These are phyloP conservation scores for Candida quercuum DNA, from an alignment of 805 yeast species.

Conservation along the genomic window DNA sequence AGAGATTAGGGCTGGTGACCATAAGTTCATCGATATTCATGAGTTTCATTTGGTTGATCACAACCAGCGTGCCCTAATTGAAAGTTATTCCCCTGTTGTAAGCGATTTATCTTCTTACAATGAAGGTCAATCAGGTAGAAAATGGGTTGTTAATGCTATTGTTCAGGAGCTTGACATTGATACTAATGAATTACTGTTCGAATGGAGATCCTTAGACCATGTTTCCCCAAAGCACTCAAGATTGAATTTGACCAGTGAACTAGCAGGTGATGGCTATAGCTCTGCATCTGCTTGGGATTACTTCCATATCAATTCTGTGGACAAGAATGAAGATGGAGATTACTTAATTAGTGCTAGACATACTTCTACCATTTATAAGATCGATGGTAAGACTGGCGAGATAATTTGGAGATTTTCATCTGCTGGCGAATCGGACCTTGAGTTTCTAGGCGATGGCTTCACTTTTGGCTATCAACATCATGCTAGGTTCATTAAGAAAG, in stretches of 20 bases:
- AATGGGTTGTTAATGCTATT: slow-evolving; percentile 31
- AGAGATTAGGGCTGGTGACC: slow-evolving; percentile 31
- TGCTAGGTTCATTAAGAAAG: slow-evolving; percentile 21
- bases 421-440: slow-evolving; percentile 25
- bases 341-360: slow-evolving; percentile 33
- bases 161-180: slow-evolving; percentile 32
- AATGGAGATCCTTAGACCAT: slow-evolving; percentile 24
- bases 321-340: slow-evolving; percentile 30
- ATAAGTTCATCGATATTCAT: slow-evolving; percentile 30
- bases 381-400: slow-evolving; percentile 31
- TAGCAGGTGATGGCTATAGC: slow-evolving; percentile 28
- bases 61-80: slow-evolving; percentile 25
- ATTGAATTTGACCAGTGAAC: slow-evolving; percentile 26
- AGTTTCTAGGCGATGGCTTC: slow-evolving; percentile 5
- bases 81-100: slow-evolving; percentile 30
- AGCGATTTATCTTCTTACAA: slow-evolving; percentile 26
- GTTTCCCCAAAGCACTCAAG: slow-evolving; percentile 29
- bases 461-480: slow-evolving; percentile 34
- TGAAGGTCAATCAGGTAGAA: slow-evolving; percentile 21
- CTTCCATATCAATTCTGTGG: slow-evolving; percentile 35
- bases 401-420: slow-evolving; percentile 28
- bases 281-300: slow-evolving; percentile 32
- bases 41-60: slow-evolving; percentile 31
- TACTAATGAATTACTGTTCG: slow-evolving; percentile 31
- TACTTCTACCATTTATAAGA: slow-evolving; percentile 29